These are phyloP conservation scores for barrel medic (Medicago truncatula) DNA, from an alignment of 306 rosid species.

Conservation along the genomic window MtrunA17r5.0-ANR NC_053043.1:45267001-45267500, in stretches of 20 bases:
- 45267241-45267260: neutral
- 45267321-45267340: neutral
- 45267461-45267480: conserved; percentile 40
- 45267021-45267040: too few relatives aligned
- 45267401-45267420: neutral
- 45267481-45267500: conserved; percentile 35
- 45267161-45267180: conserved; percentile 6
- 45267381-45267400: neutral
- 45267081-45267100: neutral
- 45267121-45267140: neutral
- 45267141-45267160: conserved; percentile 14
- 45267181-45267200: neutral
- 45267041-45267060: too few relatives aligned
- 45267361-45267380: neutral
- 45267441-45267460: conserved; percentile 18
- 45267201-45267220: neutral
- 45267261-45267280: neutral
- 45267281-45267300: neutral
- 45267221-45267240: neutral
- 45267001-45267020: too few relatives aligned
- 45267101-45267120: neutral
- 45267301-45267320: conserved; percentile 13
- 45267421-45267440: conserved; percentile 26
- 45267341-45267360: neutral
- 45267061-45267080: neutral